Base-by-base conservation (phyloP, 2,329 filamentous ascomycete genomes). In the Calonectria henricotiae region DNA sequence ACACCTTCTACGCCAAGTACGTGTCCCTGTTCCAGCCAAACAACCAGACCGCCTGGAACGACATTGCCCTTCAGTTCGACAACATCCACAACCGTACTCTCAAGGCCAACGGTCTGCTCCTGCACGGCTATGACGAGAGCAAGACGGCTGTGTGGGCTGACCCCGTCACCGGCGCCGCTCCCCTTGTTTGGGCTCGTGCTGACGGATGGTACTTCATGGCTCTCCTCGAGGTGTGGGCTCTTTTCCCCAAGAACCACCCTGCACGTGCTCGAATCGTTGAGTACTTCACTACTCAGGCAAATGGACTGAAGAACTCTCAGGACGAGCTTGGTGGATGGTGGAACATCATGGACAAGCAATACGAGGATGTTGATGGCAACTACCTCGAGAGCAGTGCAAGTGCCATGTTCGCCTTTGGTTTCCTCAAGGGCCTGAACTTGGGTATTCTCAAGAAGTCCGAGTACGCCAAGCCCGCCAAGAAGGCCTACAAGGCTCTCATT, bases 311-410 rank as follows among this genome's bases (percentile, higher is more conserved):
- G 65, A 75, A 75, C 11, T 81, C 83, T 0, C 85, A 84, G 25
- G 85, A 87, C 66, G 73, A 74, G 12, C 73, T 72, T 2, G 87
- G 88, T 0, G 88, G 86, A 7, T 91, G 89, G 88, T 90, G 87
- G 86, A 80, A 90, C 62, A 81, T 90, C 49, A 88, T 90, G 85
- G 85, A 85, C 73, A 82, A 85, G 67, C 79, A 83, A 30, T 85
- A 87, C 65, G 83, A 85, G 0, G 84, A 83, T 1, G 74, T 78
- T 44, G 72, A 83, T 54, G 88, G 88, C 2, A 91, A 92, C 78
- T 91, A 89, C 77, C 86, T 91, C 58, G 88, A 91, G 80, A 88
- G 86, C 39, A 89, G 88, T 37, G 89, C 85, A 8, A 87, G 86
- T 2, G 88, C 88, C 4, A 89, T 91, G 86, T 90, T 90, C 73